A percentile compares a stretch with the other conserved stretches of the same genome.
Evolutionary conservation across 352 stramenopile species (phyloP).

Genomic region (Pythium rhizo-oryzae): DNA sequence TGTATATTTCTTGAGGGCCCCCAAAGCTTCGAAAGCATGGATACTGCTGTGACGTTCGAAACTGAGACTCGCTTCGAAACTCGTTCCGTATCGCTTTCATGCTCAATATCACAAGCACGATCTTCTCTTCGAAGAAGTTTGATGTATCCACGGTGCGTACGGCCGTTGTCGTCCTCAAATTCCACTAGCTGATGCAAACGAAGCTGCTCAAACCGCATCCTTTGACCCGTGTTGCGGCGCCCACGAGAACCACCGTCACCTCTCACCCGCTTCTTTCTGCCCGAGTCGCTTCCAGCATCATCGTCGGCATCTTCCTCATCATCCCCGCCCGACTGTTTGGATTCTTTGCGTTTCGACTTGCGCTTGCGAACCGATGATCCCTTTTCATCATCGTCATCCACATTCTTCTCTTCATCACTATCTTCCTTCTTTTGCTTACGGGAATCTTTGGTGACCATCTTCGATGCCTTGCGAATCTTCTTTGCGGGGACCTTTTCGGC

Average conservation of each 20-base stretch:
- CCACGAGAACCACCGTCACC: conserved; percentile 24
- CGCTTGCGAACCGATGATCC: conserved; percentile 31
- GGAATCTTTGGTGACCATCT: conserved; percentile 8
- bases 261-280: conserved; percentile 10
- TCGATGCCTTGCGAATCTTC: conserved; percentile 26
- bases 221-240: not conserved
- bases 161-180: conserved; percentile 52
- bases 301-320: conserved; percentile 21
- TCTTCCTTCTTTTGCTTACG: conserved; percentile 16
- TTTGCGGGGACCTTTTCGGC: not conserved
- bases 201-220: conserved; percentile 32
- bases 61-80: conserved; percentile 52
- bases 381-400: conserved; percentile 26
- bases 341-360: conserved; percentile 21
- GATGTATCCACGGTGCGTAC: conserved; percentile 50
- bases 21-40: conserved; percentile 38
- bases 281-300: conserved; percentile 2
- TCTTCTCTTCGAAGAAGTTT: conserved; percentile 46
- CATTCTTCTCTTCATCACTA: conserved; percentile 27
- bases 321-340: conserved; percentile 17
- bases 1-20: conserved; percentile 18
- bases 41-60: conserved; percentile 33
- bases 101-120: conserved; percentile 59
- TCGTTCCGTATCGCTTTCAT: conserved; percentile 53
- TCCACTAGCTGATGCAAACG: conserved; percentile 54